phyloP scores from a whole-genome alignment of 257 asterid genomes.

The Nemophila menziesii region DNA sequence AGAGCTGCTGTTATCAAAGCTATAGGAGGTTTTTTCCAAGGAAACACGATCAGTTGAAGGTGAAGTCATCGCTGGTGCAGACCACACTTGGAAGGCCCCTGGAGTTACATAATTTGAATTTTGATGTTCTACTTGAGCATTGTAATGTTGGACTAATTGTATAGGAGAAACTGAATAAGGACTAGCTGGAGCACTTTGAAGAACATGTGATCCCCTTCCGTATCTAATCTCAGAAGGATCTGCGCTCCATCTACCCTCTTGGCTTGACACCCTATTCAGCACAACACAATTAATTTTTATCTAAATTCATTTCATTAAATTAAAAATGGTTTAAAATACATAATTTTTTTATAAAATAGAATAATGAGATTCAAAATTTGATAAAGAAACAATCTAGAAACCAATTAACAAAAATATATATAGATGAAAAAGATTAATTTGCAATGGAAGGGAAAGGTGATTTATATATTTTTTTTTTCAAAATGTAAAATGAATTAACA shows the following conservation, averaged over 20 bases:
- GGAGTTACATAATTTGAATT: constrained; percentile 23
- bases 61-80: constrained; percentile 44
- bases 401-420: too few species aligned
- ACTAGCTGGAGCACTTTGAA: constrained; percentile 14
- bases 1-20: constrained; percentile 29
- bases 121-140: constrained; percentile 17
- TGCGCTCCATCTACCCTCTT: not conserved
- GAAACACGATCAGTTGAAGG: not conserved
- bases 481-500: too few species aligned
- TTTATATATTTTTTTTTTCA: not conserved
- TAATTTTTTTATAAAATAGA: too few species aligned
- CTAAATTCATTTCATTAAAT: too few species aligned
- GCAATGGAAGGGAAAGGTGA: too few species aligned
- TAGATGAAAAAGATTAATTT: too few species aligned
- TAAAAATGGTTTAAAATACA: too few species aligned
- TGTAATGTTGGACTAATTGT: constrained; percentile 26
- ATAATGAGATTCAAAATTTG: too few species aligned
- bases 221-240: not conserved
- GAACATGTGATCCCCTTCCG: not conserved
- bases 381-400: too few species aligned
- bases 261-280: not conserved
- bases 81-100: constrained; percentile 45
- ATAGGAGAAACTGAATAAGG: constrained; percentile 44
- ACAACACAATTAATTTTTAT: too few species aligned
- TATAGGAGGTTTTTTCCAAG: constrained; percentile 19